A percentile compares a stretch with the other conserved stretches of the same genome.
Evolutionary conservation across 306 rosid genomes (phyloP).

Genomic region (Medicago truncatula): MtrunA17r5.0-ANR NC_053045.1:8845001-8845500

Average conservation of each 20-base stretch:
- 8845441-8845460: slow-evolving; percentile 99
- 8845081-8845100: slow-evolving; percentile 93
- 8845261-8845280: no score
- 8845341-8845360: neutral
- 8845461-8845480: slow-evolving; percentile 34
- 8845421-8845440: slow-evolving; percentile 98
- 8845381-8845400: slow-evolving; percentile 66
- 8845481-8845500: slow-evolving; percentile 20
- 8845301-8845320: no score
- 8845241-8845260: no score
- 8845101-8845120: slow-evolving; percentile 82
- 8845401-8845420: slow-evolving; percentile 98
- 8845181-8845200: neutral
- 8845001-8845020: slow-evolving; percentile 96
- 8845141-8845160: slow-evolving; percentile 95
- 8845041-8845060: slow-evolving; percentile 98
- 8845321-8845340: neutral
- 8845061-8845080: slow-evolving; percentile 99
- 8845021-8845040: slow-evolving; percentile 93
- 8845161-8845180: slow-evolving; percentile 84
- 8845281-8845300: no score
- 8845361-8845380: slow-evolving; percentile 8
- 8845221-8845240: no score
- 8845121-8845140: slow-evolving; percentile 94
- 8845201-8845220: no score